A percentile compares a stretch with the other conserved stretches of the same genome.
Conservation (phyloP, 2,329 filamentous ascomycete species). For the Fusarium caatingaense region DNA sequence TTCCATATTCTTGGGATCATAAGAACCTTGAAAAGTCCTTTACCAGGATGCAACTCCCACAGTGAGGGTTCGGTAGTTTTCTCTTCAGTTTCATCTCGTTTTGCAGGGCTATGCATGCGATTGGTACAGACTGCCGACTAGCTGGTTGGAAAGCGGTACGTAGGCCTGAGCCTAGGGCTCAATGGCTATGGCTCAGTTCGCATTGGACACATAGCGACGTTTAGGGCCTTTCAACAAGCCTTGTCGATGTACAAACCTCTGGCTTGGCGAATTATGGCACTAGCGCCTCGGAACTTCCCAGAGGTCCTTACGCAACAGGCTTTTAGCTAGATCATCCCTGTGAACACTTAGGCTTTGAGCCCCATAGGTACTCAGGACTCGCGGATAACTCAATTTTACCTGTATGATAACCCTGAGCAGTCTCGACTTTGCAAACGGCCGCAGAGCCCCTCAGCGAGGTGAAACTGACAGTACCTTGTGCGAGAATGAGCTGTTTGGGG, state of each 20-base stretch:
- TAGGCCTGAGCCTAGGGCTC: neutral
- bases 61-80: neutral
- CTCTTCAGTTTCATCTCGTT: neutral
- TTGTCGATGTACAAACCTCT: neutral
- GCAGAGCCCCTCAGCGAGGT: neutral
- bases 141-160: rapidly evolving
- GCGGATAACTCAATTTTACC: rapidly evolving
- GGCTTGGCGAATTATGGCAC: neutral
- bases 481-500: neutral
- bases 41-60: neutral
- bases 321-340: neutral
- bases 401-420: neutral
- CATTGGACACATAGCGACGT: neutral
- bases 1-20: neutral
- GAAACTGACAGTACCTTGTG: neutral
- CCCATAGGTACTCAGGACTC: neutral
- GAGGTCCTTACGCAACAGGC: neutral
- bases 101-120: neutral
- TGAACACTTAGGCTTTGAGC: neutral
- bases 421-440: neutral
- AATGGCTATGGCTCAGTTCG: neutral
- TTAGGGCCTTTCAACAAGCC: neutral
- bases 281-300: neutral
- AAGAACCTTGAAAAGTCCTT: neutral
- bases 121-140: neutral